Evolutionary conservation across 345 rosid species (phyloP), one percentile per base, ranked within the genome.

Genomic region (Populus nigra): DNA sequence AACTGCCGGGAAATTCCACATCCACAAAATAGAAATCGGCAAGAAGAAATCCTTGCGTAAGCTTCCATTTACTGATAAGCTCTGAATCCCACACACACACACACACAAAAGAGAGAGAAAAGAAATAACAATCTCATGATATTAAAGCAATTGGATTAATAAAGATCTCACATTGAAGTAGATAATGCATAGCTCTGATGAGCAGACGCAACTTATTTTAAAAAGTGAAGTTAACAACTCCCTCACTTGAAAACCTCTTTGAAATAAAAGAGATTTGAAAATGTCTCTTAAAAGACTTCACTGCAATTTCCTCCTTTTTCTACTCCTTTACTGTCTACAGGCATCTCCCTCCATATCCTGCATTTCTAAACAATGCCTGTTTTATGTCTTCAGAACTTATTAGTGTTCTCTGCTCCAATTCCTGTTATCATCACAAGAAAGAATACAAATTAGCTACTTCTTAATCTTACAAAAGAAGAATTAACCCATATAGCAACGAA

Each of bases 331-430:
- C 33, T 50, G 31, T 68, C 67, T 62, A 78, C 73, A 81, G 29
- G 41, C 77, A 78, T 69, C 80, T 72, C 53, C 91, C 93, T 85
- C 65, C 49, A 74, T 67, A 38, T 36, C 78, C 75, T 71, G 75
- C 81, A 77, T 41, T 73, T 69, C 71, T 61, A 61, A 81, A 81
- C 29, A 81, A 65, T 25, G 76, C 79, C 72, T 76, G 73, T 50
- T 80, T 80, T 71, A 81, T 72, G 41, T 81, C 80, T 67, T 81
- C 83, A 29, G 73, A 59, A 72, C 72, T 76, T 38, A 55, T 23
- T 22, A 66, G 27, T 39, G 18, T 47, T 43, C 69, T 76, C 69
- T 72, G 83, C 69, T 76, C 65, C 78, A 80, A 38, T 27, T 80
- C 83, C 83, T 80, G 27, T 63, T 1, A 27, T 35, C 17, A 49